Evolutionary conservation across 2,329 filamentous ascomycete species (phyloP).

Genomic region (Ophiostoma sp.): DNA sequence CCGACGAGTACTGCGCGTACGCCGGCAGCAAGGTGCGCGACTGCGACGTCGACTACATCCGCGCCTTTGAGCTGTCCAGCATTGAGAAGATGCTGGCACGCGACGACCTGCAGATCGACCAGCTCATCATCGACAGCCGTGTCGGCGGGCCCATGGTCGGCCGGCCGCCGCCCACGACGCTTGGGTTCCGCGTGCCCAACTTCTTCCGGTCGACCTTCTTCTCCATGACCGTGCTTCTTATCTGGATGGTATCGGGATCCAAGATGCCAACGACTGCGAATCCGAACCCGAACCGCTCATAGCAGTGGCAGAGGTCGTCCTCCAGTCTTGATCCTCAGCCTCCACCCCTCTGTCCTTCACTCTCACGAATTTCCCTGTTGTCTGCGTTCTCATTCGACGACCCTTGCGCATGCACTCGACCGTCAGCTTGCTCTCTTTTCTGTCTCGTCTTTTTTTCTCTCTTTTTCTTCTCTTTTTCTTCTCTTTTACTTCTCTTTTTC

Average conservation of each 20-base stretch:
- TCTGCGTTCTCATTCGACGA: too few relatives aligned
- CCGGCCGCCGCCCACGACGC: constrained; percentile 22
- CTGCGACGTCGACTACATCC: constrained; percentile 55
- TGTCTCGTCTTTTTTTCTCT: background rate
- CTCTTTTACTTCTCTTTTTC: constrained; percentile 2
- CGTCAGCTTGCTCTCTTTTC: too few relatives aligned
- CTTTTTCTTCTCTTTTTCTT: constrained; percentile 19
- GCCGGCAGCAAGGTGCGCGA: constrained; percentile 56
- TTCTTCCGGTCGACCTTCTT: constrained; percentile 44
- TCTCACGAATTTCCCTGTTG: constrained; percentile 4
- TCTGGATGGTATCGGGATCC: constrained; percentile 36
- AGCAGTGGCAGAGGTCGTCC: too few relatives aligned
- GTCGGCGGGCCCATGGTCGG: constrained; percentile 11
- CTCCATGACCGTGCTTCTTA: constrained; percentile 37
- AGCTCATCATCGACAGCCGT: constrained; percentile 4
- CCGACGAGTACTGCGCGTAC: constrained; percentile 69
- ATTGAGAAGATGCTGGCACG: constrained; percentile 32
- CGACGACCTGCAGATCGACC: constrained; percentile 18
- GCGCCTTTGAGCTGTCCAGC: constrained; percentile 42
- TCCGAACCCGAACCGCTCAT: too few relatives aligned
- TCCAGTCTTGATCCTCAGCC: too few relatives aligned
- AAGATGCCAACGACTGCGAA: constrained; percentile 19
- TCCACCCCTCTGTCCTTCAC: too few relatives aligned
- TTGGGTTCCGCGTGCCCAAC: constrained; percentile 32
- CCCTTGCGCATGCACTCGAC: too few relatives aligned